Evolutionary conservation across 2,329 filamentous ascomycete species (phyloP), one percentile per base, ranked within the genome.

Genomic region (Trichoderma semiorbis): DNA sequence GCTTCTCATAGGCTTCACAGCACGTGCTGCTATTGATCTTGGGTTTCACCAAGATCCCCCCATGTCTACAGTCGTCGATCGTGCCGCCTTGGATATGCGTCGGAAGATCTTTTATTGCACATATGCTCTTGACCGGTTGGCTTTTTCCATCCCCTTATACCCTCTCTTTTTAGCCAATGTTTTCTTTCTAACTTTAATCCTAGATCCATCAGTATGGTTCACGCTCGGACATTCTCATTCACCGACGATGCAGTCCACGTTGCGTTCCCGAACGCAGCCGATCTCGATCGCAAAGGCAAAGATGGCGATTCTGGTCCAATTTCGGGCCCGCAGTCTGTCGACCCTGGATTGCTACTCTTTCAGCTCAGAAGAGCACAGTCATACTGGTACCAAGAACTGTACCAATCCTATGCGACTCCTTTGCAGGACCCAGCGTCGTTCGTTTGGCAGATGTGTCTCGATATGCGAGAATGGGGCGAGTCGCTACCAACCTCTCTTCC

Each of bases 21-120:
- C 93, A 53, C 90, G 95, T 72, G 93, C 94, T 7, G 90, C 95
- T 78, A 88, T 98, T 26, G 96, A 99, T 82, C 84, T 98, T 34
- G 96, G 96, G 8, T 90, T 97, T 72, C 96, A 98, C 80, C 95
- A 98, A 81, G 95, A 98, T 75, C 94, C 94, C 3, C 91, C 93
- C 0, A 86, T 88, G 71, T 90, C 92, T 73, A 87, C 92, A 18
- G 83, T 89, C 32, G 87, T 91, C 12, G 90, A 93, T 71, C 91
- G 90, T 75, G 84, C 88, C 3, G 89, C 90, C 60, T 83, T 97
- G 14, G 93, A 97, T 75, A 85, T 94, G 73, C 89, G 95, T 67
- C 89, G 95, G 66, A 90, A 91, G 75, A 92, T 97, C 2, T 98
- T 97, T 78, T 94, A 97, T 80, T 97, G 93, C 78, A 91, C 96